These are phyloP conservation scores for Aphanocladium album DNA, from an alignment of 2,329 filamentous ascomycete species.

Conservation along the genomic window DNA sequence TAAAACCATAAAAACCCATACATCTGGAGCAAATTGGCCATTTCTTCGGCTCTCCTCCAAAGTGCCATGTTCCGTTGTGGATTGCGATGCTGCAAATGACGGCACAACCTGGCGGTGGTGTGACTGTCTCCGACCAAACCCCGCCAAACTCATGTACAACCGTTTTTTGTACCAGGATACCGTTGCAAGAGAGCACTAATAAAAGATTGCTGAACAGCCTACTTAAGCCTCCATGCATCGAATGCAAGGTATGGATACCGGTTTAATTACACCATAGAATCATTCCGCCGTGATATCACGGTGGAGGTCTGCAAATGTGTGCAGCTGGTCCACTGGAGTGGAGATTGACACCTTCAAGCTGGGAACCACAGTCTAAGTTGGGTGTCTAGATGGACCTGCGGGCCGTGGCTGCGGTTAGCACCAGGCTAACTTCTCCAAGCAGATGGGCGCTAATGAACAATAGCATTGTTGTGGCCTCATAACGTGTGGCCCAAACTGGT, in stretches of 20 bases:
- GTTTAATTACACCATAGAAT: conserved; percentile 7
- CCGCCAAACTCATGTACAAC: background rate
- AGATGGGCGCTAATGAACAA: background rate
- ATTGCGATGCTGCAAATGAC: background rate
- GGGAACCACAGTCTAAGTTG: background rate
- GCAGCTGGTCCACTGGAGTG: conserved; percentile 3
- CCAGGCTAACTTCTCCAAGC: background rate
- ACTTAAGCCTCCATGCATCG: background rate
- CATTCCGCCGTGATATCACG: background rate
- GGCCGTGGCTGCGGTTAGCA: background rate
- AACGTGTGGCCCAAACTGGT: background rate
- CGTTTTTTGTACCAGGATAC: background rate
- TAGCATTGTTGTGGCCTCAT: background rate
- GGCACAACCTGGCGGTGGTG: background rate
- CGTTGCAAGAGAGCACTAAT: background rate
- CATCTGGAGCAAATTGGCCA: no score
- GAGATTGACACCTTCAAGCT: background rate
- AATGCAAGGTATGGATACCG: conserved; percentile 1
- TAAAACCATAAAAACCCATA: background rate
- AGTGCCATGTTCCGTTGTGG: background rate
- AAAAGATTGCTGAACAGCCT: background rate
- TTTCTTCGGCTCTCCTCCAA: background rate
- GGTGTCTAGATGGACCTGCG: background rate
- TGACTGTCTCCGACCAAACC: background rate
- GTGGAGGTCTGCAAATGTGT: background rate